Percentiles rank a stretch among this genome's conserved stretches.
Conservation (phyloP, 305 asterid genomes). For the Fraxinus dipetala region DNA sequence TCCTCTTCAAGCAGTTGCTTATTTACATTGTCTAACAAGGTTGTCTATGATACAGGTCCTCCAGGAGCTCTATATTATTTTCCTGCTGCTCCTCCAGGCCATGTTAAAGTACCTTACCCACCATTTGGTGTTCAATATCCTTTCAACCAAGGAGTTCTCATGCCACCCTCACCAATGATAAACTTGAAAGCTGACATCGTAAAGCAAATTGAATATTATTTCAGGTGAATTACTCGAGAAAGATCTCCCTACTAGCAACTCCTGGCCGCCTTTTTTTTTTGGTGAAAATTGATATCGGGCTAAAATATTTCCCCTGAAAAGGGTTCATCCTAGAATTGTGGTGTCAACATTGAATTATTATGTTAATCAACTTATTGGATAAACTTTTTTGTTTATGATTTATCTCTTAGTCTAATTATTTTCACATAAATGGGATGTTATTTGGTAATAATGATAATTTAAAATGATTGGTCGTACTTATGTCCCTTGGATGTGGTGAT, state of each 20-base stretch:
- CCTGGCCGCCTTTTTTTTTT: not conserved
- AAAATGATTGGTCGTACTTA: not conserved
- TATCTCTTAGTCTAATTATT: not conserved
- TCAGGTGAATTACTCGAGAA: constrained; percentile 54
- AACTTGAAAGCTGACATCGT: constrained; percentile 52
- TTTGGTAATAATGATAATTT: not conserved
- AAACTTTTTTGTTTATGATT: not conserved
- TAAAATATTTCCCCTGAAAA: not conserved
- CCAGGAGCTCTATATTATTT: constrained; percentile 59
- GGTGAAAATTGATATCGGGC: constrained; percentile 14
- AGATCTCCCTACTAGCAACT: constrained; percentile 15
- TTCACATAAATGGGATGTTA: not conserved
- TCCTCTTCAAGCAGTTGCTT: not conserved
- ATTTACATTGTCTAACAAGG: constrained; percentile 24
- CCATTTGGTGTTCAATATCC: constrained; percentile 61
- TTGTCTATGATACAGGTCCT: constrained; percentile 53
- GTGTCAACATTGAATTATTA: not conserved
- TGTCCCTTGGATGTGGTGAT: constrained; percentile 4
- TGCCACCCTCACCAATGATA: constrained; percentile 43
- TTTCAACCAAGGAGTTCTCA: constrained; percentile 51
- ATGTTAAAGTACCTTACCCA: constrained; percentile 60
- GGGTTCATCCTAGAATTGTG: not conserved
- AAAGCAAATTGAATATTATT: constrained; percentile 90
- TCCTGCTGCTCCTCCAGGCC: constrained; percentile 56
- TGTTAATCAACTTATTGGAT: not conserved